Evolutionary conservation across 768 basidiomycete species (phyloP).

Genomic region (Guyanaporus albipodus): DNA sequence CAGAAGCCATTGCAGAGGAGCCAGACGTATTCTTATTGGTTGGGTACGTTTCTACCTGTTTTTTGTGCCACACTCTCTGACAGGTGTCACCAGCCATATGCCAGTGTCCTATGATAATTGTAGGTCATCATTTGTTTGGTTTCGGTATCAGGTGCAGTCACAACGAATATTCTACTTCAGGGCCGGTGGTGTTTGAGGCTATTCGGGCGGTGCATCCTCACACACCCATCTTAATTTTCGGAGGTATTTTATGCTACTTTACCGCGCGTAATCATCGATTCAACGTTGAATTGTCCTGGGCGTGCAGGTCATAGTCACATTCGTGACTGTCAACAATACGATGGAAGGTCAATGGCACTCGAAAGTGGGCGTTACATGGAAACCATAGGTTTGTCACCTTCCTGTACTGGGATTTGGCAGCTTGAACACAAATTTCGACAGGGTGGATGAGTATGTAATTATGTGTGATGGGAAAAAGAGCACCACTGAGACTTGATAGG

Average conservation of each 20-base stretch:
- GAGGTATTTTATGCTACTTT: constrained; percentile 39
- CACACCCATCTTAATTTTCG: constrained; percentile 83
- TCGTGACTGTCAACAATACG: constrained; percentile 27
- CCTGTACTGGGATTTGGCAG: not conserved
- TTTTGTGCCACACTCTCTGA: not conserved
- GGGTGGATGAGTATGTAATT: constrained; percentile 59
- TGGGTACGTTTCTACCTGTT: constrained; percentile 43
- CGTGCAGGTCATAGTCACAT: constrained; percentile 47
- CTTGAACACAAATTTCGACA: not conserved
- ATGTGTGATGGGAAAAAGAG: not conserved
- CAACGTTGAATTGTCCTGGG: not conserved
- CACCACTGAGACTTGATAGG: constrained; percentile 28
- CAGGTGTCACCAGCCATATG: constrained; percentile 63
- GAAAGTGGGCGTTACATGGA: constrained; percentile 92
- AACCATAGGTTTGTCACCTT: constrained; percentile 60
- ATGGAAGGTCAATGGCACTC: constrained; percentile 37
- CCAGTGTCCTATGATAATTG: constrained; percentile 69
- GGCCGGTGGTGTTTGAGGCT: constrained; percentile 69
- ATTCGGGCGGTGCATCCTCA: constrained; percentile 66
- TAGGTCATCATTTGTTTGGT: constrained; percentile 23
- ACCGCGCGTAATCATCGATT: no score
- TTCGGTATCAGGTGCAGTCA: not conserved
- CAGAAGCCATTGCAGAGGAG: constrained; percentile 70
- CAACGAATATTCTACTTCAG: constrained; percentile 31
- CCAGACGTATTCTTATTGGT: constrained; percentile 80